A percentile compares a stretch with the other conserved stretches of the same genome.
These are phyloP conservation scores for Ganoderma meredithae DNA, from an alignment of 1,284 basidiomycete genomes.

Conservation along the genomic window DNA sequence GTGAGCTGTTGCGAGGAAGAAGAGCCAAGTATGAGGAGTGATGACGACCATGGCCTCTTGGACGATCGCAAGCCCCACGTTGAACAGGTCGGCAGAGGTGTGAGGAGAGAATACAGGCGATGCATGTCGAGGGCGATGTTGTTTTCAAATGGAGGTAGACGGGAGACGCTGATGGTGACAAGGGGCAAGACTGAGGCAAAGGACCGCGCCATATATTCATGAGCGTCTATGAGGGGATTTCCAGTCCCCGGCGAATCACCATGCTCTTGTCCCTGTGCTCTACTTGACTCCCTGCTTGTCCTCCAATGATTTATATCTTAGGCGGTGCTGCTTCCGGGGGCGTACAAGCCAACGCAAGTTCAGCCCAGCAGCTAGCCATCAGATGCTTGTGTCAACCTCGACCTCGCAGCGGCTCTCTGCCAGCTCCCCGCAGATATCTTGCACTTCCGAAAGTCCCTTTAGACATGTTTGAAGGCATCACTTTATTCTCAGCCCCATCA, in stretches of 20 bases:
- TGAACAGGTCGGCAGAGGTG: background rate
- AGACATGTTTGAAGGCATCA: background rate
- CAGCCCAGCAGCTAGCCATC: background rate
- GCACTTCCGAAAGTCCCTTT: background rate
- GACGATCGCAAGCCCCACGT: background rate
- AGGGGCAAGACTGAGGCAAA: background rate
- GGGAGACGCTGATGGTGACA: conserved; percentile 1
- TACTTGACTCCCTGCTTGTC: background rate
- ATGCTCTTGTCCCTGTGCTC: background rate
- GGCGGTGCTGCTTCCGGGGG: background rate
- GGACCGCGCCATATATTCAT: background rate
- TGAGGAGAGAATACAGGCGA: background rate
- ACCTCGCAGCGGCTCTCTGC: too few relatives aligned
- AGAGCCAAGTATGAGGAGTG: background rate
- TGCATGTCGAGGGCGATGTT: background rate
- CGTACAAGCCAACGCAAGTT: background rate
- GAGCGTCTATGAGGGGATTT: background rate
- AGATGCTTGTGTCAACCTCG: too few relatives aligned
- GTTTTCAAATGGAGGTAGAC: background rate
- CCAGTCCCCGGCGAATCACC: background rate
- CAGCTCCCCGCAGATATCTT: too few relatives aligned
- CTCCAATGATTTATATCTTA: background rate
- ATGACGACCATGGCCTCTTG: background rate
- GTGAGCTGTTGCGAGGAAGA: background rate
- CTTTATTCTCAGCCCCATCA: background rate